Evolutionary conservation across 2,329 filamentous ascomycete genomes (phyloP).

Genomic region (Harringtonia lauricola): DNA sequence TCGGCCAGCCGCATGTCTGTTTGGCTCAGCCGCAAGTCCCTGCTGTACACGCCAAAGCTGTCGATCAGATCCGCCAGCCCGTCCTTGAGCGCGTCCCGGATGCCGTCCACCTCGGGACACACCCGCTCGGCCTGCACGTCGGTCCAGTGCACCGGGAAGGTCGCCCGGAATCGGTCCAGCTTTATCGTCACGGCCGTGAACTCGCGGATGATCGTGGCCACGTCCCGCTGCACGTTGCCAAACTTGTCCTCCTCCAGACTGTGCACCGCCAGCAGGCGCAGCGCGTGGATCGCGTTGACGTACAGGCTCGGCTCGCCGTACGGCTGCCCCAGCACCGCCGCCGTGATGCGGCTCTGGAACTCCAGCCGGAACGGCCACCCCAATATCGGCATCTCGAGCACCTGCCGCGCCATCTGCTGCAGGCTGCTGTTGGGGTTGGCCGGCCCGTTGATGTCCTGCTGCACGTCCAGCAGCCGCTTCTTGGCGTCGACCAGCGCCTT

Average conservation of each 20-base stretch:
- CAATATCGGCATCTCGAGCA: slow-evolving; percentile 37
- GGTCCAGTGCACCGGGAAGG: slow-evolving; percentile 63
- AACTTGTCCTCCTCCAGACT: slow-evolving; percentile 73
- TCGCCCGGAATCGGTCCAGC: slow-evolving; percentile 55
- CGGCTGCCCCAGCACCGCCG: slow-evolving; percentile 62
- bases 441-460: slow-evolving; percentile 40
- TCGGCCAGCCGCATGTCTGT: slow-evolving; percentile 65
- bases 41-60: slow-evolving; percentile 65
- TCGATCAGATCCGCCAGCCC: slow-evolving; percentile 55
- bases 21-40: slow-evolving; percentile 56
- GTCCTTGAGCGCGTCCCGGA: slow-evolving; percentile 53
- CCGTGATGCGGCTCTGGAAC: slow-evolving; percentile 52
- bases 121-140: slow-evolving; percentile 51
- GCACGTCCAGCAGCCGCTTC: slow-evolving; percentile 38
- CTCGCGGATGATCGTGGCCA: slow-evolving; percentile 61
- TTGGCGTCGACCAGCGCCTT: slow-evolving; percentile 35
- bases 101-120: slow-evolving; percentile 57
- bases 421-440: slow-evolving; percentile 38
- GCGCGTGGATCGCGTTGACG: slow-evolving; percentile 58
- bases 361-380: slow-evolving; percentile 61
- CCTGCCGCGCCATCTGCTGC: slow-evolving; percentile 31
- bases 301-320: slow-evolving; percentile 59
- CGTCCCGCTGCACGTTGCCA: slow-evolving; percentile 76
- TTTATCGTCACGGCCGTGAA: slow-evolving; percentile 59
- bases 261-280: slow-evolving; percentile 58